Percentiles rank a stretch among this genome's conserved stretches.
phyloP scores from a whole-genome alignment of 257 asterid genomes.

The Solanum rostratum region DNA sequence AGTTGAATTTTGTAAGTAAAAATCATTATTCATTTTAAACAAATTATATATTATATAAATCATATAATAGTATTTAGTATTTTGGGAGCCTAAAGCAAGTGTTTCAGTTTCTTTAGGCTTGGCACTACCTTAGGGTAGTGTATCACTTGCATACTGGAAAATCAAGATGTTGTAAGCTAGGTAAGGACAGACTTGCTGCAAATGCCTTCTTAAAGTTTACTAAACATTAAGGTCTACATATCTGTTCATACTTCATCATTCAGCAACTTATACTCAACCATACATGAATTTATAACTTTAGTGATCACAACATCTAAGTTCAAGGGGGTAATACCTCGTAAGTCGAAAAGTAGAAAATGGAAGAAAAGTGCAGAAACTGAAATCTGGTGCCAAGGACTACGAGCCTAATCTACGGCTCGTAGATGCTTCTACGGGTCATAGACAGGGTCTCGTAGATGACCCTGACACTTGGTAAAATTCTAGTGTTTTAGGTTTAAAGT shows the following conservation, averaged over 20 bases:
- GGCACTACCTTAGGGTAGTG: background rate
- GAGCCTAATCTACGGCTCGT: too few relatives aligned
- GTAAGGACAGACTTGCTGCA: background rate
- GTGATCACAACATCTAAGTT: background rate
- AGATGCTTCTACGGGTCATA: too few relatives aligned
- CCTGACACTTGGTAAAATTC: too few relatives aligned
- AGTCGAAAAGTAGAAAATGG: too few relatives aligned
- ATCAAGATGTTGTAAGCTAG: background rate
- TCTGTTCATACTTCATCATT: background rate
- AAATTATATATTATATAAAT: background rate
- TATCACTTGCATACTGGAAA: background rate
- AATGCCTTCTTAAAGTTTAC: background rate
- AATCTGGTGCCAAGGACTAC: too few relatives aligned
- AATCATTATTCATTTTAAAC: background rate
- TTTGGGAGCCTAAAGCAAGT: background rate
- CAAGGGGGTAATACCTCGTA: background rate
- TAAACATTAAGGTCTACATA: background rate
- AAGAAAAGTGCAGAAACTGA: too few relatives aligned
- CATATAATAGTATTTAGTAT: background rate
- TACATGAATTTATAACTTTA: background rate
- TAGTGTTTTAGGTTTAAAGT: too few relatives aligned
- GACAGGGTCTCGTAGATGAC: too few relatives aligned
- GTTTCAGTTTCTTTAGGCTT: background rate
- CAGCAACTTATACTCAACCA: background rate
- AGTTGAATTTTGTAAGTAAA: background rate